Conservation (phyloP, 441 rosid species). For the Kokia cookei region DNA sequence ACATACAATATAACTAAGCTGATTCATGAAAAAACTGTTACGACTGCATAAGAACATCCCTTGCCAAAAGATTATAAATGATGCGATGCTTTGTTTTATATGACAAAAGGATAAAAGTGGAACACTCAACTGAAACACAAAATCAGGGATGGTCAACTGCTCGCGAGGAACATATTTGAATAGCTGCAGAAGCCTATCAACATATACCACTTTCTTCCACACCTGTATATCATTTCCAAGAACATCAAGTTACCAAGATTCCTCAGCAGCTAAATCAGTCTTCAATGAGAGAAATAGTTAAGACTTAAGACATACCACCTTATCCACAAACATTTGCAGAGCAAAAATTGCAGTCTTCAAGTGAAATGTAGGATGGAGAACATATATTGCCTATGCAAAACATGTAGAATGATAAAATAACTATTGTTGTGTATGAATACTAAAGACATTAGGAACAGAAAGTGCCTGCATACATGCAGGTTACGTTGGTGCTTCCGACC, state of each 20-base stretch:
- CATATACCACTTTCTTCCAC: slow-evolving; percentile 96
- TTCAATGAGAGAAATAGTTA: neutral
- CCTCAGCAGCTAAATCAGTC: neutral
- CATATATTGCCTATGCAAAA: slow-evolving; percentile 68
- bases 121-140: slow-evolving; percentile 92
- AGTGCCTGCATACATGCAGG: slow-evolving; percentile 60
- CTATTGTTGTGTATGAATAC: neutral
- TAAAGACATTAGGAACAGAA: neutral
- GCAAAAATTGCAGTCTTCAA: slow-evolving; percentile 72
- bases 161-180: slow-evolving; percentile 98
- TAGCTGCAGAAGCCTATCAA: slow-evolving; percentile 82
- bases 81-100: neutral
- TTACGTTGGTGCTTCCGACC: slow-evolving; percentile 95
- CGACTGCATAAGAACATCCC: too few relatives aligned
- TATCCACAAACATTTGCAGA: slow-evolving; percentile 77
- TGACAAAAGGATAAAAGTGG: neutral
- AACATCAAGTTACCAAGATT: slow-evolving; percentile 3
- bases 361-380: slow-evolving; percentile 94
- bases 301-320: slow-evolving; percentile 44
- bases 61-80: neutral
- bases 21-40: neutral
- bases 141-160: slow-evolving; percentile 96
- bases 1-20: neutral
- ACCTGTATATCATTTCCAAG: slow-evolving; percentile 38
- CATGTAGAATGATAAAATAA: slow-evolving; percentile 9